Evolutionary conservation across 441 rosid genomes (phyloP).

Genomic region (Manihot esculenta): DNA sequence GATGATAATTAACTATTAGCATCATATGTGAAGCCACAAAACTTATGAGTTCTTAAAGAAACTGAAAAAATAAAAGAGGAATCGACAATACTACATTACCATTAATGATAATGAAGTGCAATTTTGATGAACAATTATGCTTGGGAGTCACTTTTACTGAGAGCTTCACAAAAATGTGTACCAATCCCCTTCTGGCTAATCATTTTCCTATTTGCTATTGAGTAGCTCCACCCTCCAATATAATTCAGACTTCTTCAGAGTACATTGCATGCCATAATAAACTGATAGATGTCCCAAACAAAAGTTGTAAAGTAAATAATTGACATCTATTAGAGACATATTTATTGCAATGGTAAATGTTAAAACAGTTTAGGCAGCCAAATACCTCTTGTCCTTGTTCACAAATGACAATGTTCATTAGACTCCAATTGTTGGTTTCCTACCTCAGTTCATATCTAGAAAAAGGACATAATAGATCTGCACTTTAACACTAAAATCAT

Average conservation of each 20-base stretch:
- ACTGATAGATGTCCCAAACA: background rate
- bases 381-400: background rate
- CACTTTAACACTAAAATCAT: background rate
- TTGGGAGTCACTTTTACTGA: background rate
- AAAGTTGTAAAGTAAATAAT: background rate
- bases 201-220: background rate
- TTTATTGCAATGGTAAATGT: background rate
- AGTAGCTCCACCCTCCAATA: background rate
- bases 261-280: background rate
- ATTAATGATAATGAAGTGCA: background rate
- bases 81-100: too few species aligned
- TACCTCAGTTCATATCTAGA: background rate
- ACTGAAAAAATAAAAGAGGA: too few species aligned
- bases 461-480: background rate
- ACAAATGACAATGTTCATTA: background rate
- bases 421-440: background rate
- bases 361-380: background rate
- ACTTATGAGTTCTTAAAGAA: too few species aligned
- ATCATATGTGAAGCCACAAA: too few species aligned
- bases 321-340: background rate
- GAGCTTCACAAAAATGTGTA: background rate
- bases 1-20: too few species aligned
- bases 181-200: background rate
- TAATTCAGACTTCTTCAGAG: background rate
- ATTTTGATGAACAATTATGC: background rate